phyloP scores from a whole-genome alignment of 2,329 filamentous ascomycete species.

The Ambrosiella cleistominuta region DNA sequence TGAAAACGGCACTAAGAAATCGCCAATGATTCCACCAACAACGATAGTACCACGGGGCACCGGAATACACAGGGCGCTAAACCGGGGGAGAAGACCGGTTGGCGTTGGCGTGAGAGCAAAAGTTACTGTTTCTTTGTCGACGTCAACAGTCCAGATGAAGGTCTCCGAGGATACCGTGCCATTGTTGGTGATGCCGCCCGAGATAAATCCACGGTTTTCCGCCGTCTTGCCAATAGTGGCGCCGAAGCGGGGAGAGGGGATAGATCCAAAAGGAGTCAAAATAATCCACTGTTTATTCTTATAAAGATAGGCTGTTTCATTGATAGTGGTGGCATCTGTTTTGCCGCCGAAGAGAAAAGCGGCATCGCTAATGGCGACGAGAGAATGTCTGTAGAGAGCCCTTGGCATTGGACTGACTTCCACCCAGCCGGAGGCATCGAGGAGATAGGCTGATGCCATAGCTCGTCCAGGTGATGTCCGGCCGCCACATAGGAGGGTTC shows the following conservation, averaged over 20 bases:
- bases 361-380: constrained; percentile 30
- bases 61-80: constrained; percentile 12
- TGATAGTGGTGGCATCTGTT: constrained; percentile 28
- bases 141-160: constrained; percentile 43
- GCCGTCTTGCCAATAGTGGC: constrained; percentile 25
- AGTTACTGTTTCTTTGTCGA: background rate
- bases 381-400: constrained; percentile 61
- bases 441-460: constrained; percentile 59
- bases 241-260: constrained; percentile 18
- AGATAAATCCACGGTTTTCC: constrained; percentile 37
- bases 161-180: constrained; percentile 45
- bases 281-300: constrained; percentile 29
- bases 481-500: constrained; percentile 55
- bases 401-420: constrained; percentile 45
- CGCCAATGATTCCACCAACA: constrained; percentile 4
- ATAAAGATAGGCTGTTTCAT: constrained; percentile 37
- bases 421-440: constrained; percentile 45
- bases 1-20: constrained; percentile 1
- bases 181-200: constrained; percentile 52
- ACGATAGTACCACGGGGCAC: constrained; percentile 21
- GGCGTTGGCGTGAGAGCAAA: background rate
- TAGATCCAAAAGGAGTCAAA: constrained; percentile 22
- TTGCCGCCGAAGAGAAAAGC: constrained; percentile 48
- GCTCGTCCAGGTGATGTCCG: constrained; percentile 56
- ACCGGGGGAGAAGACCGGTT: background rate